Evolutionary conservation across 192 early-diverging fungal species (phyloP).

Genomic region (Lunasporangiospora selenospora): DNA sequence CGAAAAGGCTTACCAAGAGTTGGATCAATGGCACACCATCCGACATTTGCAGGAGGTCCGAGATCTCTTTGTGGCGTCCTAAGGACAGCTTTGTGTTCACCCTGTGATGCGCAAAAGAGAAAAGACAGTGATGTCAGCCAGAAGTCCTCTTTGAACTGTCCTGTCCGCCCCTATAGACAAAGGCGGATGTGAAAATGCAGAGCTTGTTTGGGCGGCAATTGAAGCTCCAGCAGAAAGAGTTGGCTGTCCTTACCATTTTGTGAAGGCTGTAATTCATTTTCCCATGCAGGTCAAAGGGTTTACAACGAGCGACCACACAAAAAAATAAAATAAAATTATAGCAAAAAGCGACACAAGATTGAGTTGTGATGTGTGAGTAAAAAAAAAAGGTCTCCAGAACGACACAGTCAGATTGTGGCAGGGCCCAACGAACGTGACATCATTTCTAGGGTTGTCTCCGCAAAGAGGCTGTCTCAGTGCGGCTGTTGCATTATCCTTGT

Average conservation of each 20-base stretch:
- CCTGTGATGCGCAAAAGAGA: constrained; percentile 49
- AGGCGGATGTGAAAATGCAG: not conserved
- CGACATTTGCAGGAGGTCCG: constrained; percentile 49
- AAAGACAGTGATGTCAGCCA: not conserved
- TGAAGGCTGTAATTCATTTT: no score
- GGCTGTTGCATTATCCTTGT: no score
- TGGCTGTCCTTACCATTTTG: constrained; percentile 73
- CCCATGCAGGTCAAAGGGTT: no score
- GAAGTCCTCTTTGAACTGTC: not conserved
- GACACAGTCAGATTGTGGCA: no score
- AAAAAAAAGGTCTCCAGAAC: no score
- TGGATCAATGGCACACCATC: constrained; percentile 65
- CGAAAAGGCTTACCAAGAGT: constrained; percentile 55
- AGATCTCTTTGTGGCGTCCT: constrained; percentile 51
- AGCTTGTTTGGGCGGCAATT: not conserved
- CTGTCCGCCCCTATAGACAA: not conserved
- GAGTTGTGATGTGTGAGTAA: no score
- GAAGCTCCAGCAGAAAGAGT: not conserved
- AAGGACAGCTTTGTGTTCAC: constrained; percentile 78
- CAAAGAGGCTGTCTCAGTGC: no score
- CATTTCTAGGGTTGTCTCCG: no score
- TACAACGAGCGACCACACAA: no score
- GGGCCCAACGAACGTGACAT: no score
- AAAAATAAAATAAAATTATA: no score
- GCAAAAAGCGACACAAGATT: no score